These are phyloP conservation scores for Selaginella tamariscina DNA, from an alignment of 75 land plant genomes.

Conservation along the genomic window DNA sequence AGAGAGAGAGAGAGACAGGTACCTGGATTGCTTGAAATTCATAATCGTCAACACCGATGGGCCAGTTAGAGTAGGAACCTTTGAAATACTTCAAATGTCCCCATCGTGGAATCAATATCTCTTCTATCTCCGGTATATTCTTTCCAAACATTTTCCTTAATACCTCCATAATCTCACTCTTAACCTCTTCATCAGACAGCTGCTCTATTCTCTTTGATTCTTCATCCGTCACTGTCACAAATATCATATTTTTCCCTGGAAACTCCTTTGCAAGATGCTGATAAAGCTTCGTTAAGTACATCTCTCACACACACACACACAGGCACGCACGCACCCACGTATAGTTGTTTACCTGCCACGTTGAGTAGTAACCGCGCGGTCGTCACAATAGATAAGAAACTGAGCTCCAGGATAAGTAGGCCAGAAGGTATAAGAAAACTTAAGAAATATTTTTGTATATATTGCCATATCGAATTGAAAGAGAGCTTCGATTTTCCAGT, in stretches of 20 bases:
- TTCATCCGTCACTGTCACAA: conserved; percentile 67
- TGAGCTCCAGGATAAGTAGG: conserved; percentile 47
- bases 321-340: too few relatives aligned
- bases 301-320: too few relatives aligned
- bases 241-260: conserved; percentile 41
- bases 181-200: conserved; percentile 39
- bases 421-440: conserved; percentile 70
- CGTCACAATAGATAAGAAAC: conserved; percentile 58
- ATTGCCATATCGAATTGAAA: conserved; percentile 50
- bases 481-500: conserved; percentile 65
- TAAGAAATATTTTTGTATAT: conserved; percentile 75
- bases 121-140: conserved; percentile 35
- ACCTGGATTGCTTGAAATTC: conserved; percentile 42
- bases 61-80: conserved; percentile 54
- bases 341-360: conserved; percentile 58
- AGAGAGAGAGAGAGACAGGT: not conserved
- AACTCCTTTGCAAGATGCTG: conserved; percentile 52
- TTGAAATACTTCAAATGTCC: conserved; percentile 30
- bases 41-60: conserved; percentile 29
- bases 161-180: conserved; percentile 45
- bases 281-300: too few relatives aligned
- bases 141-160: conserved; percentile 46
- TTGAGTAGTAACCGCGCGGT: conserved; percentile 65
- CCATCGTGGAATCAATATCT: conserved; percentile 54
- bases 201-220: conserved; percentile 57